A percentile compares a stretch with the other conserved stretches of the same genome.
phyloP scores from a whole-genome alignment of 106 monocot genomes.

The Allium cepa region DNA sequence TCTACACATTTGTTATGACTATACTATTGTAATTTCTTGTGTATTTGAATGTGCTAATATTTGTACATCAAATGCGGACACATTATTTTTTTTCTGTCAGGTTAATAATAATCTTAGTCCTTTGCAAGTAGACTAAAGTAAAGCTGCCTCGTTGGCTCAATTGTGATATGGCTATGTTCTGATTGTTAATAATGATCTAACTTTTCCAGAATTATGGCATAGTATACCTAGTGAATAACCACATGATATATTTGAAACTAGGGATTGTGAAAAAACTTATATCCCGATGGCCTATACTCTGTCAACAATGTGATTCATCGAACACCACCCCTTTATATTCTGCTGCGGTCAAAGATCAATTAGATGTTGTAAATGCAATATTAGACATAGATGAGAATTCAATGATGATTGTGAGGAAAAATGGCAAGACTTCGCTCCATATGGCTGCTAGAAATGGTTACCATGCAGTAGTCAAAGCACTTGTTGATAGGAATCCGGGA shows the following conservation, averaged over 20 bases:
- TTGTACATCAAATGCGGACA: no score
- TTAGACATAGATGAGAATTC: slow-evolving; percentile 62
- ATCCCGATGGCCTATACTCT: slow-evolving; percentile 56
- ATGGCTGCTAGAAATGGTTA: slow-evolving; percentile 68
- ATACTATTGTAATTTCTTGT: no score
- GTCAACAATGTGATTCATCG: slow-evolving; percentile 69
- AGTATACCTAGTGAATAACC: background rate
- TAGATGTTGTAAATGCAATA: slow-evolving; percentile 86
- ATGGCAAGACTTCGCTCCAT: slow-evolving; percentile 89
- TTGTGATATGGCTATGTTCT: no score
- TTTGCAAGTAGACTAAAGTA: no score
- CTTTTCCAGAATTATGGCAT: no score
- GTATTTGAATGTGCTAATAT: no score
- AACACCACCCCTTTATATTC: slow-evolving; percentile 88
- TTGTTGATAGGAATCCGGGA: slow-evolving; percentile 63
- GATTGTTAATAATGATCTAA: no score
- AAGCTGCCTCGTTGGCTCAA: no score
- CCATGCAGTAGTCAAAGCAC: slow-evolving; percentile 54
- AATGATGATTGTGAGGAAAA: slow-evolving; percentile 71
- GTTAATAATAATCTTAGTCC: no score
- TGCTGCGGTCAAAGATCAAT: slow-evolving; percentile 71
- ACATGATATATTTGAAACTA: slow-evolving; percentile 9
- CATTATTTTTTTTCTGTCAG: no score
- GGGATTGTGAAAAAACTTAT: slow-evolving; percentile 77
- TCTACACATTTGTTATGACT: no score